Percentiles rank a stretch among this genome's conserved stretches.
These are phyloP conservation scores for Epichloe sylvatica DNA, from an alignment of 2,329 filamentous ascomycete genomes.

Conservation along the genomic window DNA sequence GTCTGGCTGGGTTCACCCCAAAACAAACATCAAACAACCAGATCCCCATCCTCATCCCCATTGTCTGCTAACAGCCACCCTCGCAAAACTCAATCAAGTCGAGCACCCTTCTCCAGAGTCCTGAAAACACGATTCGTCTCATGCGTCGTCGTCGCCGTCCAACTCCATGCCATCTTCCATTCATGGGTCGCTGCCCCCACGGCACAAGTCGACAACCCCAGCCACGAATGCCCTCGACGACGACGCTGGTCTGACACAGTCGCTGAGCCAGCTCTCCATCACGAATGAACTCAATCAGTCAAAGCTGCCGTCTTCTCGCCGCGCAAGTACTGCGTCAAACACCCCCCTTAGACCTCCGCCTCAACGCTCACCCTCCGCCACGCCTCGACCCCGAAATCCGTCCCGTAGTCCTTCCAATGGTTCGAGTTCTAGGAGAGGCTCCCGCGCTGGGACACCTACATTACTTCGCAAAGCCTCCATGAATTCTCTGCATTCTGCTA, in stretches of 20 bases:
- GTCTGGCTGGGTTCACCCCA: too few species aligned
- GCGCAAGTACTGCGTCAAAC: conserved; percentile 14
- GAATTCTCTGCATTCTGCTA: conserved; percentile 40
- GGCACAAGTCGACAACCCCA: neutral
- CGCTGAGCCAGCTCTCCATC: conserved; percentile 32
- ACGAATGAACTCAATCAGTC: conserved; percentile 17
- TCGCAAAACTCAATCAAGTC: neutral
- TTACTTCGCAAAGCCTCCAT: conserved; percentile 43
- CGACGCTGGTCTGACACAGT: conserved; percentile 23
- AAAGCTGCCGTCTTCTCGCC: conserved; percentile 11
- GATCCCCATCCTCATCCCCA: too few species aligned
- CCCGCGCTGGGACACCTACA: conserved; percentile 34
- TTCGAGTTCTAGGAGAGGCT: conserved; percentile 30
- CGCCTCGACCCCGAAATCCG: conserved; percentile 22
- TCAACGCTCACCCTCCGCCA: conserved; percentile 24
- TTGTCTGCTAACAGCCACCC: too few species aligned
- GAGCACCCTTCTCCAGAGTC: neutral
- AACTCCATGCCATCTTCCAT: conserved; percentile 2
- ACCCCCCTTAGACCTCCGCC: conserved; percentile 24
- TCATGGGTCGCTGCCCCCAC: conserved; percentile 1
- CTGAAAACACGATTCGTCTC: neutral
- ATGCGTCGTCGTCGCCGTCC: conserved; percentile 3
- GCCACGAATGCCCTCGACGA: conserved; percentile 6
- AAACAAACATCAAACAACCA: too few species aligned
- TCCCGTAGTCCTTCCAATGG: conserved; percentile 30